Conservation (phyloP, 257 asterid species). For the Catharanthus roseus region DNA sequence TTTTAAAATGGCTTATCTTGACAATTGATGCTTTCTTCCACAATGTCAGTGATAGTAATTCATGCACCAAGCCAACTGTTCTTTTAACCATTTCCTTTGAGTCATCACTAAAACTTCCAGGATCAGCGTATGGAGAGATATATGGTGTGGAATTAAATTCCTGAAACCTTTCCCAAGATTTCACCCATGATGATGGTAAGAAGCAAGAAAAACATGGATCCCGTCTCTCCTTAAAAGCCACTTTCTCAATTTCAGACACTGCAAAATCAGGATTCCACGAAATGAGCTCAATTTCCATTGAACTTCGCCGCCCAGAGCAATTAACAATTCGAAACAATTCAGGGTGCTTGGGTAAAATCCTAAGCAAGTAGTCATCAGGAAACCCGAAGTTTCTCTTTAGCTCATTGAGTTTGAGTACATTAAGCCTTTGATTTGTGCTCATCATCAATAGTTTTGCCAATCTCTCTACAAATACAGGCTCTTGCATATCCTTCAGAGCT, state of each 20-base stretch:
- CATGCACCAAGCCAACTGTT: constrained; percentile 65
- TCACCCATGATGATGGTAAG: constrained; percentile 66
- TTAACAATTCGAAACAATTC: constrained; percentile 64
- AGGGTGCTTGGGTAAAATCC: constrained; percentile 70
- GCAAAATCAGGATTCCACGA: constrained; percentile 61
- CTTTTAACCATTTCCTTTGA: constrained; percentile 71
- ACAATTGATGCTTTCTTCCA: constrained; percentile 76
- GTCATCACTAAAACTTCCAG: constrained; percentile 39
- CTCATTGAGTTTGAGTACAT: constrained; percentile 59
- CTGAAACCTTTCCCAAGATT: constrained; percentile 67
- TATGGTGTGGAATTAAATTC: constrained; percentile 76
- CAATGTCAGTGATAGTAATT: constrained; percentile 64
- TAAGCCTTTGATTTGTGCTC: constrained; percentile 67
- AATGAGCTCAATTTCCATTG: constrained; percentile 77
- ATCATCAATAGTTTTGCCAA: constrained; percentile 82
- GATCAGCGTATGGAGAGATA: constrained; percentile 59
- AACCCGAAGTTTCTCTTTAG: constrained; percentile 68
- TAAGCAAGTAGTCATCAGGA: constrained; percentile 82
- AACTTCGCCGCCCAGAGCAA: constrained; percentile 60
- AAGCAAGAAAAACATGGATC: constrained; percentile 59
- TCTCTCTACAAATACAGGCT: constrained; percentile 54
- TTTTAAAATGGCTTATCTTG: constrained; percentile 67
- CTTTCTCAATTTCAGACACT: constrained; percentile 52
- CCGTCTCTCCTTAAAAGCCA: constrained; percentile 41
- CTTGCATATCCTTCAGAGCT: constrained; percentile 58